A percentile compares a stretch with the other conserved stretches of the same genome.
These are phyloP conservation scores for Scalesia atractyloides DNA, from an alignment of 129 eudicot genomes.

Conservation along the genomic window DNA sequence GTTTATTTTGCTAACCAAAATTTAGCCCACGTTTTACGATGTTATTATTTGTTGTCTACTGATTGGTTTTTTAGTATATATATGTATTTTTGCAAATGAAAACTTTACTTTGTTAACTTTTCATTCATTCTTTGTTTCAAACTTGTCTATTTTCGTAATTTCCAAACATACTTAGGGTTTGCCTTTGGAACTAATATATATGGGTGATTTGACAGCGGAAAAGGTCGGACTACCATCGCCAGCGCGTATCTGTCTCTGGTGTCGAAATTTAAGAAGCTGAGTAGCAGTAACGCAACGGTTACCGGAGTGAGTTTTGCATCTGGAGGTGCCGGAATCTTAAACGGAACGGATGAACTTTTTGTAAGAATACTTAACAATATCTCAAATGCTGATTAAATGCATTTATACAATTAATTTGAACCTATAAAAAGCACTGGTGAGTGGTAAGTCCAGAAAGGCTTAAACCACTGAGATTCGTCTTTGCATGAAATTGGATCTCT, in stretches of 20 bases:
- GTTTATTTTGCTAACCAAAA: too few relatives aligned
- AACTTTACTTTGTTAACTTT: too few relatives aligned
- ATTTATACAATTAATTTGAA: not conserved
- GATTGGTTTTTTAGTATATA: too few relatives aligned
- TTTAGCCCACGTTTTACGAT: too few relatives aligned
- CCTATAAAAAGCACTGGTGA: constrained; percentile 8
- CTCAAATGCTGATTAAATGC: not conserved
- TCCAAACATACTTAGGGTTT: not conserved
- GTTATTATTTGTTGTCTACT: too few relatives aligned
- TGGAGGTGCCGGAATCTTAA: constrained; percentile 74
- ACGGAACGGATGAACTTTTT: constrained; percentile 48
- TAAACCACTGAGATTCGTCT: constrained; percentile 32
- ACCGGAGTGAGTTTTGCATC: too few relatives aligned
- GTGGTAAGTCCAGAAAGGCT: constrained; percentile 53
- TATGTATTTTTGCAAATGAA: too few relatives aligned
- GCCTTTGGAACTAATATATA: not conserved
- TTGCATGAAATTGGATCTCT: not conserved
- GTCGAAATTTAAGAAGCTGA: constrained; percentile 21
- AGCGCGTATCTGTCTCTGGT: constrained; percentile 51
- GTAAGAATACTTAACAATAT: constrained; percentile 36
- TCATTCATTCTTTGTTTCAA: too few relatives aligned
- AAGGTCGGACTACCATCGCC: constrained; percentile 63
- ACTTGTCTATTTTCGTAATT: too few relatives aligned
- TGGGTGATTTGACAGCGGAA: constrained; percentile 53
- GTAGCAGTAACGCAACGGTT: constrained; percentile 29